Evolutionary conservation across 176 grass and related monocot species (phyloP).

Genomic region (Musa acuminata): DNA sequence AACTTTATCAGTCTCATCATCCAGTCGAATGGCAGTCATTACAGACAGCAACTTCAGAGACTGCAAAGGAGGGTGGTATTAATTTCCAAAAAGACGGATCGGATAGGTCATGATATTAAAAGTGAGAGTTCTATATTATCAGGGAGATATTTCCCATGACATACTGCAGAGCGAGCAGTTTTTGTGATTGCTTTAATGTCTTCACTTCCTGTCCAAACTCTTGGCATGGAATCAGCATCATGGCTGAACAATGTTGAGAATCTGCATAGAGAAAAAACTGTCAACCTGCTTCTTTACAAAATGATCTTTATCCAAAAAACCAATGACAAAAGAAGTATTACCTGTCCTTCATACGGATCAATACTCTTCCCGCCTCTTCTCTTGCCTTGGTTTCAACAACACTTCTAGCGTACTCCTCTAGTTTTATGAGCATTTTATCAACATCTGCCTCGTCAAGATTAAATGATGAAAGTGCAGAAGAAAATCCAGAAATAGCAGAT

Average conservation of each 20-base stretch:
- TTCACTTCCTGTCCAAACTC: constrained; percentile 97
- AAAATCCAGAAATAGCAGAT: constrained; percentile 49
- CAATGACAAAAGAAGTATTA: constrained; percentile 8
- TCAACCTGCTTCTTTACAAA: background rate
- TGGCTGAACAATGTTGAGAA: constrained; percentile 81
- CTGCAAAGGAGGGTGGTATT: constrained; percentile 19
- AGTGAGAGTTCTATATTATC: background rate
- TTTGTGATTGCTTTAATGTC: constrained; percentile 98
- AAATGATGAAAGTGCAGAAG: constrained; percentile 59
- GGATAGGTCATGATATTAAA: background rate
- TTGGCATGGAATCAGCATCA: constrained; percentile 92
- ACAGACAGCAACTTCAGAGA: constrained; percentile 97
- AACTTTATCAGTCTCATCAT: constrained; percentile 74
- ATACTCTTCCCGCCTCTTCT: constrained; percentile 71
- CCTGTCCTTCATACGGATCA: constrained; percentile 98
- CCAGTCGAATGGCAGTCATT: constrained; percentile 81
- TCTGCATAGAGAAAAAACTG: constrained; percentile 27
- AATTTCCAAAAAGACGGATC: background rate
- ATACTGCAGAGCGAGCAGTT: constrained; percentile 80
- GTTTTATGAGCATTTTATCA: constrained; percentile 55
- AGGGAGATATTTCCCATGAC: constrained; percentile 20
- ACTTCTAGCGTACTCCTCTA: constrained; percentile 60
- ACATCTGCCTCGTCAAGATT: constrained; percentile 57
- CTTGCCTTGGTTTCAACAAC: constrained; percentile 87
- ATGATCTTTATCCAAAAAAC: background rate